These are phyloP conservation scores for Epichloe festucae DNA, from an alignment of 2,329 filamentous ascomycete species.

Conservation along the genomic window DNA sequence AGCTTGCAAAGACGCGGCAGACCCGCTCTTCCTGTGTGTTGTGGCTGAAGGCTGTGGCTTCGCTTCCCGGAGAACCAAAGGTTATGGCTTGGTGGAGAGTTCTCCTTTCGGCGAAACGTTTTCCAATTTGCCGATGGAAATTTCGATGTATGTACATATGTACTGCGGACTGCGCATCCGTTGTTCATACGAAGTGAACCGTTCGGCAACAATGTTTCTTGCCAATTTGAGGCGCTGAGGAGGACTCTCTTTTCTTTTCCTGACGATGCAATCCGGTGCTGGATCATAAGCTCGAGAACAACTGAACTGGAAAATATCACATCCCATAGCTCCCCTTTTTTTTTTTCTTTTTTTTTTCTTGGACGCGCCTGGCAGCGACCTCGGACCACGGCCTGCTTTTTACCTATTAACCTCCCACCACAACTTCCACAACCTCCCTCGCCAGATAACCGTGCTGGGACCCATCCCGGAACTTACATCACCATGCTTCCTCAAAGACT, in stretches of 20 bases:
- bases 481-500: conserved; percentile 21
- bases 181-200: not conserved
- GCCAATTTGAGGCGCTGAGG: conserved; percentile 1
- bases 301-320: not conserved
- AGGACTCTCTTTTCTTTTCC: not conserved
- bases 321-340: not conserved
- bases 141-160: conserved; percentile 5
- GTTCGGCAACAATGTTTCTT: not conserved
- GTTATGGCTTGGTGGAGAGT: not conserved
- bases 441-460: not conserved
- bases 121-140: conserved; percentile 14
- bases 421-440: not conserved
- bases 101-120: conserved; percentile 13
- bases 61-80: not conserved
- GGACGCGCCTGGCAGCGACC: not conserved
- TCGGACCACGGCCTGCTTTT: not conserved
- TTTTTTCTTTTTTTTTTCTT: too few relatives aligned
- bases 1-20: conserved; percentile 1
- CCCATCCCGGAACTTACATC: not conserved
- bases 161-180: too few relatives aligned
- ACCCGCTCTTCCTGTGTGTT: conserved; percentile 9
- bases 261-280: not conserved
- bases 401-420: not conserved
- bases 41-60: conserved; percentile 4
- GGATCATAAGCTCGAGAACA: not conserved